Percentiles rank a stretch among this genome's conserved stretches.
phyloP scores from a whole-genome alignment of 2,329 filamentous ascomycete genomes.

The Trichoderma semiorbis region DNA sequence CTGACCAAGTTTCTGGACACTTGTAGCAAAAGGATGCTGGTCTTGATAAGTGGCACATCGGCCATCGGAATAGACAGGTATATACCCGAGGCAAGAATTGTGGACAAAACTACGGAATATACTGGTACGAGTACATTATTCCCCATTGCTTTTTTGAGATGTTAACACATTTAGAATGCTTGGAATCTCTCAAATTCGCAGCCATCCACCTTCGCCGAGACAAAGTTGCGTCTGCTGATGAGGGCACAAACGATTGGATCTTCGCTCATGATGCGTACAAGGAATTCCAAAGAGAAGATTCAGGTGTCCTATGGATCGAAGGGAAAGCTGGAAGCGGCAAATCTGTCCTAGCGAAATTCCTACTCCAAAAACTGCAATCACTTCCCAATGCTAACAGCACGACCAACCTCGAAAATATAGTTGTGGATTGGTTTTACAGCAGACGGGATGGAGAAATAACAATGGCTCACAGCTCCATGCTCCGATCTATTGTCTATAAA shows the following conservation, averaged over 20 bases:
- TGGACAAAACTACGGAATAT: not conserved
- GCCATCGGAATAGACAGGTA: not conserved
- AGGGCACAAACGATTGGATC: not conserved
- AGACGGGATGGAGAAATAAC: not conserved
- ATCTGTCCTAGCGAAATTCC: not conserved
- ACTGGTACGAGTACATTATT: not conserved
- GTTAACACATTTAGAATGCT: not conserved
- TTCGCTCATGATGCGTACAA: not conserved
- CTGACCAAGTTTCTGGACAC: not conserved
- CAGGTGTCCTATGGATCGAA: not conserved
- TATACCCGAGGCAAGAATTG: not conserved
- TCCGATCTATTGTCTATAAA: not conserved
- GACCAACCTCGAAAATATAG: not conserved
- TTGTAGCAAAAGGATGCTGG: not conserved
- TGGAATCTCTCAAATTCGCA: not conserved
- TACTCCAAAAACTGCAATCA: not conserved
- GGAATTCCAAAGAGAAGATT: not conserved
- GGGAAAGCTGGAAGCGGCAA: not conserved
- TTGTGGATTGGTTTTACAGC: not conserved
- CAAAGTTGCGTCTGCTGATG: not conserved
- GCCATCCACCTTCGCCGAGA: not conserved
- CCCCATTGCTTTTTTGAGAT: not conserved
- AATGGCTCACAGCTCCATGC: not conserved
- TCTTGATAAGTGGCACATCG: not conserved
- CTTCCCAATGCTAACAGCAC: not conserved